Base-by-base conservation (phyloP, 805 yeast genomes). In the Metahyphopichia silvanorum region DNA sequence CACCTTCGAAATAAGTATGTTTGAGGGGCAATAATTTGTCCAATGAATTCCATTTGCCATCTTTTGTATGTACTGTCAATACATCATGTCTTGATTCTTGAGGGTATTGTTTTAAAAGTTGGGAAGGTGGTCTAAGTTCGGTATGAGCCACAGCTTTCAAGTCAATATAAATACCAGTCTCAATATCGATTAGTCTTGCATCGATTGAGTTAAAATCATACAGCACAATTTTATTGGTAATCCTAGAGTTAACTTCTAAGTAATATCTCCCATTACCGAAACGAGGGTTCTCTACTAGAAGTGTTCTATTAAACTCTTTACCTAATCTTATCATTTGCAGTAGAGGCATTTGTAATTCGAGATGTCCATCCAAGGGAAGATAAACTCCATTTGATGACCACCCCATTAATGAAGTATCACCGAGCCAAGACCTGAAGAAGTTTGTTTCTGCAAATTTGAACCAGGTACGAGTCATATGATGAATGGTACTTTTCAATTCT, bases 121-220 rank as follows among this genome's bases (percentile, higher is more conserved):
- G 19, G 33, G 22, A 19, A 11, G 57, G 57, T 17, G 53, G 48
- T 19, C 41, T 31, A 25, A 33, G 38, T 46, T 53, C 41, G 29
- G 59, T 42, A 32, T 48, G 50, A 16, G 42, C 51, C 21, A 71
- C 40, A 1, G 70, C 69, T 10, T 69, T 57, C 4, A 71, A 63
- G 44, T 71, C 77, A 34, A 69, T 59, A 41, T 64, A 68, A 34
- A 67, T 48, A 8, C 75, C 76, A 8, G 60, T 44, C 30, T 54
- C 50, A 4, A 56, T 46, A 31, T 61, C 67, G 27, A 61, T 58
- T 43, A 60, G 59, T 28, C 67, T 42, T 6, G 64, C 67, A 34
- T 61, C 66, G 14, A 61, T 58, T 35, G 49, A 50, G 32, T 59
- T 58, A 18, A 49, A 48, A 5, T 77, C 78, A 40, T 69, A n/a